Conservation (phyloP, 2,329 filamentous ascomycete species). For the Alternaria dauci region DNA sequence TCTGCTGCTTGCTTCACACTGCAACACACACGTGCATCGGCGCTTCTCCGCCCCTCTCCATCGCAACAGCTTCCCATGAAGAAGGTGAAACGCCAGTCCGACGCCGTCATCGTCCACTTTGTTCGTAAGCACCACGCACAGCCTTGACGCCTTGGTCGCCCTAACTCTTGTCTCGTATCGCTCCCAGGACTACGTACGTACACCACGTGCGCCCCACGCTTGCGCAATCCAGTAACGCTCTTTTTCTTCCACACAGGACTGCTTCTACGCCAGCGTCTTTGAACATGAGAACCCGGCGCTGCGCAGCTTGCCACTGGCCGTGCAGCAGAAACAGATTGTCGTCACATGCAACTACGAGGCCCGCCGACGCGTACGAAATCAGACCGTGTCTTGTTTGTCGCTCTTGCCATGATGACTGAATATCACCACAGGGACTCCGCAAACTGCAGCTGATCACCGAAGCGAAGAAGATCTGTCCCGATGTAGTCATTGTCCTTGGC, state of each 20-base stretch:
- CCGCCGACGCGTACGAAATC: conserved; percentile 63
- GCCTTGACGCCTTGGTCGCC: conserved; percentile 25
- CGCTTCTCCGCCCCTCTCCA: conserved; percentile 4
- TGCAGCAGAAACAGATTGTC: conserved; percentile 91
- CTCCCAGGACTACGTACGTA: conserved; percentile 47
- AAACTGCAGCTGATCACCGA: conserved; percentile 89
- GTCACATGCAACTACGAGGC: conserved; percentile 81
- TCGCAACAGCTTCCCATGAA: conserved; percentile 11
- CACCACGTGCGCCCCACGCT: conserved; percentile 15
- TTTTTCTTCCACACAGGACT: conserved; percentile 64
- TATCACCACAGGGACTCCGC: conserved; percentile 59
- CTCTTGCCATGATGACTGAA: not conserved
- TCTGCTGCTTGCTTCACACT: conserved; percentile 1
- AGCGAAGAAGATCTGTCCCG: conserved; percentile 80
- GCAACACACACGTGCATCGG: not conserved
- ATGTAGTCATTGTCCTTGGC: conserved; percentile 82
- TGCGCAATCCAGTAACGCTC: conserved; percentile 8
- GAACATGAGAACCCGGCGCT: conserved; percentile 81
- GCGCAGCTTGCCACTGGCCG: conserved; percentile 76
- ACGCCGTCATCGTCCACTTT: conserved; percentile 80
- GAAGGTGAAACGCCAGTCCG: conserved; percentile 39
- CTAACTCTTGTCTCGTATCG: conserved; percentile 17
- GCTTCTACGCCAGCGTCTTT: conserved; percentile 93
- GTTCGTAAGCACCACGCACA: conserved; percentile 57
- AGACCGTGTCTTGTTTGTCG: not conserved